Evolutionary conservation across 768 basidiomycete genomes (phyloP), one percentile per base, ranked within the genome.

Genomic region (Lanmaoa pseudosensibilis): DNA sequence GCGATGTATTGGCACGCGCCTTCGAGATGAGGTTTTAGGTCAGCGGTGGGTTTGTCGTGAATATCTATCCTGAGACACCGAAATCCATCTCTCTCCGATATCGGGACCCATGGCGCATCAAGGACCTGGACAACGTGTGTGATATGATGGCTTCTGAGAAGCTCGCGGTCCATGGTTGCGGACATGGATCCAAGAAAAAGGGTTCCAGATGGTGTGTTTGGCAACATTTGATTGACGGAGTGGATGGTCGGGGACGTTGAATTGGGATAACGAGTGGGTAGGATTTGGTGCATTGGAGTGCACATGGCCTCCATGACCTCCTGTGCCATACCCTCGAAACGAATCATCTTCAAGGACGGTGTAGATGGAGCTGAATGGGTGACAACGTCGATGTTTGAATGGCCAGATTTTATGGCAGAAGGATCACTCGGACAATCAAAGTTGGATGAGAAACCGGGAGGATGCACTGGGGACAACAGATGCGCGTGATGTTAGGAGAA

Each of bases 231-330:
- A 33, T 47, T 43, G 25, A 64, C 63, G 12, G 65, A 58, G 9
- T 60, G 55, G 40, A 66, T 61, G 5, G 63, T 39, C 15, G 57
- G 65, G 3, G 70, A 59, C 5, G 64, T 46, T 4, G 58, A 38
- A 19, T 50, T 46, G 8, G 66, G 63, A 48, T 70, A 59, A n/a
- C 50, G 72, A 33, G 80, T 52, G 10, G 75, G 78, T 13, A 89
- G 75, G 65, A 91, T 82, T 60, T 81, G 80, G 73, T 91, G 88
- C 89, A 91, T 90, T 0, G 89, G 89, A 0, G 88, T 91, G 75
- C 88, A 90, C 84, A 91, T 88, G 8, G 89, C 85, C 69, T 89
- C 86, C 80, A 87, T 83, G 47, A 90, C 86, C 64, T 90, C 88
- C 30, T 84, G 82, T 13, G 88, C 79, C 58, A 90, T 75, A 53